phyloP scores from a whole-genome alignment of 306 rosid genomes.

The Cicer chorassanicum region DNA sequence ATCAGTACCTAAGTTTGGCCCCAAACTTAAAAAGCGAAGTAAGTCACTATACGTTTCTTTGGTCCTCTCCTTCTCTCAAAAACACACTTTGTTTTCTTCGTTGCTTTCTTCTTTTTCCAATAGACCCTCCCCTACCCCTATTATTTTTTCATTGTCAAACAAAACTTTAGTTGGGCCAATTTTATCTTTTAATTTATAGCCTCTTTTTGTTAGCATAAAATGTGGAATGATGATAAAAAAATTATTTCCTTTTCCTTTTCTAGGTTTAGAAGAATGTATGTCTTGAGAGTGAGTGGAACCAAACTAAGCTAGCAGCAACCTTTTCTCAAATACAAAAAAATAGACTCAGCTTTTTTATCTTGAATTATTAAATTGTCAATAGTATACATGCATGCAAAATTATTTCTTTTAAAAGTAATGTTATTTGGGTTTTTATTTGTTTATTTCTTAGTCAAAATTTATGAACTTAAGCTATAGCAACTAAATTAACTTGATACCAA shows the following conservation, averaged over 20 bases:
- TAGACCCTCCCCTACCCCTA: conserved; percentile 29
- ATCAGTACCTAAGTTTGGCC: conserved; percentile 43
- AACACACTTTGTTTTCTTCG: conserved; percentile 46
- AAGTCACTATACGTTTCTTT: conserved; percentile 43
- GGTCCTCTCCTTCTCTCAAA: conserved; percentile 45
- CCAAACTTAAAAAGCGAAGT: conserved; percentile 48
- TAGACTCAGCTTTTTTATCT: conserved; percentile 39
- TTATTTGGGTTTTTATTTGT: conserved; percentile 33
- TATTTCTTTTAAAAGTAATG: conserved; percentile 32
- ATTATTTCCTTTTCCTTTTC: conserved; percentile 40
- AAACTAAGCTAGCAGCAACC: conserved; percentile 28
- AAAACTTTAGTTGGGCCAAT: conserved; percentile 44
- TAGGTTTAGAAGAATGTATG: conserved; percentile 41
- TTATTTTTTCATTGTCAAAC: conserved; percentile 44
- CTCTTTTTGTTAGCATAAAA: conserved; percentile 44
- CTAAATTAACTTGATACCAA: conserved; percentile 12
- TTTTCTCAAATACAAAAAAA: conserved; percentile 43
- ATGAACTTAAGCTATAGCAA: conserved; percentile 11
- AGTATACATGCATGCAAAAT: conserved; percentile 15
- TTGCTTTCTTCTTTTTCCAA: conserved; percentile 46
- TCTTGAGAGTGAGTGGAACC: conserved; percentile 48
- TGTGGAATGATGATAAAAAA: conserved; percentile 46
- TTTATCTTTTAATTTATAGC: conserved; percentile 38
- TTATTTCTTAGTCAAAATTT: conserved; percentile 33
- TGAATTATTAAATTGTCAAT: conserved; percentile 38